Conservation (phyloP, 495 filamentous ascomycete genomes). For the Penicillium egyptiacum region DNA sequence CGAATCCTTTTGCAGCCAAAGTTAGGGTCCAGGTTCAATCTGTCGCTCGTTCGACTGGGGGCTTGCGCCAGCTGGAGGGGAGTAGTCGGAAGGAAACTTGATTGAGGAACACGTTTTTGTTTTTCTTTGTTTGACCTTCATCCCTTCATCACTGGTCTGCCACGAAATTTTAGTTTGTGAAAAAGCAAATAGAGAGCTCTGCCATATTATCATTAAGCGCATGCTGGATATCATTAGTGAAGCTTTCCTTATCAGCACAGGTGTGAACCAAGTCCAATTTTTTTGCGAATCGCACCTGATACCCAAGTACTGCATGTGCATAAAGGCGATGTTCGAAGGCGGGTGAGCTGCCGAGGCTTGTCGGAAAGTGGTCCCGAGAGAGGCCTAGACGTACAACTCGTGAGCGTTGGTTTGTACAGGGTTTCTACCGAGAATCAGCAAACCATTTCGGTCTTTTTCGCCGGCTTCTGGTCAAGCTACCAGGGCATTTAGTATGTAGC, state of each 20-base stretch:
- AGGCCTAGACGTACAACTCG: neutral
- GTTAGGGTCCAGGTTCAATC: constrained; percentile 54
- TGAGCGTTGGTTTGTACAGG: neutral
- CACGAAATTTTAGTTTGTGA: neutral
- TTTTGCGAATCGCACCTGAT: neutral
- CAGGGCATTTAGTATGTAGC: neutral
- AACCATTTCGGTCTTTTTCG: neutral
- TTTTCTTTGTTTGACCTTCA: neutral
- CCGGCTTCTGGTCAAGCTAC: neutral
- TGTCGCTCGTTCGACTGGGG: neutral
- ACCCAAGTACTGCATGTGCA: neutral
- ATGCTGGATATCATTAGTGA: neutral
- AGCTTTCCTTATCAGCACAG: neutral
- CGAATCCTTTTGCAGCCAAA: constrained; percentile 81
- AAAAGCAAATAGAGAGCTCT: neutral
- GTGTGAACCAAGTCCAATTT: neutral
- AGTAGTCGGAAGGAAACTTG: neutral
- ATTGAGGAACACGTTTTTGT: neutral
- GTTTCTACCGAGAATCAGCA: neutral
- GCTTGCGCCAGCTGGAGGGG: neutral
- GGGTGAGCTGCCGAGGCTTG: neutral
- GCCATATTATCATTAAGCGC: neutral
- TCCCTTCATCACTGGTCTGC: neutral
- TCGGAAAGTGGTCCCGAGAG: neutral
- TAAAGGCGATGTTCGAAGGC: neutral